These are phyloP conservation scores for Saturnispora serradocipensis DNA, from an alignment of 805 yeast genomes.

Conservation along the genomic window DNA sequence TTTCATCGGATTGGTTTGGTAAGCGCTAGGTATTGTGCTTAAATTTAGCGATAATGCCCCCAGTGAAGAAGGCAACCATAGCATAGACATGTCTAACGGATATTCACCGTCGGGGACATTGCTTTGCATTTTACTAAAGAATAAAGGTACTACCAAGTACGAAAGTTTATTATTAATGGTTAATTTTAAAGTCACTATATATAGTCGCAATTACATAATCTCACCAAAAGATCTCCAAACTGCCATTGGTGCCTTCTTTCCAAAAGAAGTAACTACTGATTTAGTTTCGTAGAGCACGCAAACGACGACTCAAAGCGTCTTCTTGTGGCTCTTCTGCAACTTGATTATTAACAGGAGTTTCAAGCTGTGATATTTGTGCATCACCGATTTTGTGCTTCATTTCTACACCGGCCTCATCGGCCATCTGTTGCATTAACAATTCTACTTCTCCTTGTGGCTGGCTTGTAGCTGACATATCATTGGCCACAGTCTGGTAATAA, in stretches of 20 bases:
- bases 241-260: background rate
- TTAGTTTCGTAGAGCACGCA: slow-evolving; percentile 67
- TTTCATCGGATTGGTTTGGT: background rate
- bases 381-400: slow-evolving; percentile 71
- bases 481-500: slow-evolving; percentile 86
- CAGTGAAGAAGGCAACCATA: background rate
- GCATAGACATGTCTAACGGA: slow-evolving; percentile 21
- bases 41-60: background rate
- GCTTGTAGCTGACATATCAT: slow-evolving; percentile 74
- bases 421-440: slow-evolving; percentile 78
- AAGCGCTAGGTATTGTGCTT: too few relatives aligned
- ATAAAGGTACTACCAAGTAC: background rate
- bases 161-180: background rate
- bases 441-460: slow-evolving; percentile 97
- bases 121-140: background rate
- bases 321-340: slow-evolving; percentile 54
- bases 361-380: slow-evolving; percentile 41
- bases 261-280: background rate
- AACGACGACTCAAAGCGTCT: slow-evolving; percentile 77
- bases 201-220: background rate
- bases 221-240: background rate
- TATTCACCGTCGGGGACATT: slow-evolving; percentile 30
- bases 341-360: slow-evolving; percentile 24
- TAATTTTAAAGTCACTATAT: background rate
- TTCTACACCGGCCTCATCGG: slow-evolving; percentile 96